Percentiles rank a stretch among this genome's conserved stretches.
These are phyloP conservation scores for Saposhnikovia divaricata DNA, from an alignment of 129 eudicot species.

Conservation along the genomic window DNA sequence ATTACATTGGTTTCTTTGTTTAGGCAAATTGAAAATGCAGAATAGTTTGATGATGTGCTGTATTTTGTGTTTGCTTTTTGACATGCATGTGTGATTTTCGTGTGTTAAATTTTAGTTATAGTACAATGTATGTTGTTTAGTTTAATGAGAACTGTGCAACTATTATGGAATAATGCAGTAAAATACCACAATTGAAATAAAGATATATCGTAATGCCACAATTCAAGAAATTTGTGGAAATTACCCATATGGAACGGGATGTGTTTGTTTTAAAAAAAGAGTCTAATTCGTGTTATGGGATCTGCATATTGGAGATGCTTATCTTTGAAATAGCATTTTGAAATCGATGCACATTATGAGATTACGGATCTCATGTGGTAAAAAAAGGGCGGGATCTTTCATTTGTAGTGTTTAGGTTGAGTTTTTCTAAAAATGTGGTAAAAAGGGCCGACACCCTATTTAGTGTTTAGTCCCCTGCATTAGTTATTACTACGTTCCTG, in stretches of 20 bases:
- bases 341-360: background rate
- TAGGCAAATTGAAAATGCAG: background rate
- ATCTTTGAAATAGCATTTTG: background rate
- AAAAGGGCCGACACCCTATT: background rate
- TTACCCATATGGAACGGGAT: background rate
- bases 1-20: background rate
- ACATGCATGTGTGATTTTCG: background rate
- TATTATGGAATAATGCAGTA: background rate
- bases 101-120: background rate
- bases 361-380: background rate
- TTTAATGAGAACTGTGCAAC: background rate
- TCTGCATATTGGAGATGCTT: background rate
- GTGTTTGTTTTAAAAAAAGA: background rate
- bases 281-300: background rate
- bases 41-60: background rate
- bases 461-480: background rate
- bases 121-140: background rate
- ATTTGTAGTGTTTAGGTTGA: too few species aligned
- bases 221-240: background rate
- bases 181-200: background rate
- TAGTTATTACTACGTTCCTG: background rate
- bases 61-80: background rate
- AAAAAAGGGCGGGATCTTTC: background rate
- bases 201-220: background rate
- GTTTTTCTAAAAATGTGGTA: background rate